Evolutionary conservation across 2,329 filamentous ascomycete species (phyloP), one percentile per base, ranked within the genome.

Genomic region (Xylaria sp.): DNA sequence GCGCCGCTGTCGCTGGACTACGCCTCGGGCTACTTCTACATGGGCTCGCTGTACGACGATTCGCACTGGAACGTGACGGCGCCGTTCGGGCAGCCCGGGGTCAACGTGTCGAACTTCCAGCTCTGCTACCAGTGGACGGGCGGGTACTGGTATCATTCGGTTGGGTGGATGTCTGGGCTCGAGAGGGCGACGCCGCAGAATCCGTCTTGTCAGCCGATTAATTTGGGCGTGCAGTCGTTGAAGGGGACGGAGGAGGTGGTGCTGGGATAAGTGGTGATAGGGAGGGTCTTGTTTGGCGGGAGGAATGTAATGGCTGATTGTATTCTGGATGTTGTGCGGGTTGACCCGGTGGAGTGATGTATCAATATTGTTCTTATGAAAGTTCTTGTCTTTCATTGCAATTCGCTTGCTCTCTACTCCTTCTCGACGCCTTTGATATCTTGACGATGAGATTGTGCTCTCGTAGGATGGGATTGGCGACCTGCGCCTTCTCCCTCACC

Each of bases 111-210:
- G 3, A 63, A 60, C 4, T 64, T 64, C 18, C 58, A 64, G 13
- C 23, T 64, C 42, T 64, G 62, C 30, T 64, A 60, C 23, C 60
- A 63, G 51, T 64, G 58, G 62, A 60, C 58, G n/a, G 62, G 62
- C 1, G 56, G 58, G 3, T 64, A 64, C 7, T 63, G 62, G 62
- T 55, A 55, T 46, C 58, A 42, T 37, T 62, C 62, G 3, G 8
- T 64, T n/a, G 60, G 52, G 2, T 64, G 62, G 62, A 58, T 64
- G 5, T 58, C 59, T 7, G 62, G 60, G 1, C 44, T 51, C 10
- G 51, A 56, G 39, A 56, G 60, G 2, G 44, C n/a, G 4, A 2
- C 34, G 42, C 58, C 62, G 1, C 62, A 64, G 58, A 64, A 64
- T 37, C 62, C 62, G 19, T 62, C 62, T 35, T 64, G 62, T 47